Evolutionary conservation across 2,329 filamentous ascomycete genomes (phyloP), one percentile per base, ranked within the genome.

Genomic region (Diplodia mutila): DNA sequence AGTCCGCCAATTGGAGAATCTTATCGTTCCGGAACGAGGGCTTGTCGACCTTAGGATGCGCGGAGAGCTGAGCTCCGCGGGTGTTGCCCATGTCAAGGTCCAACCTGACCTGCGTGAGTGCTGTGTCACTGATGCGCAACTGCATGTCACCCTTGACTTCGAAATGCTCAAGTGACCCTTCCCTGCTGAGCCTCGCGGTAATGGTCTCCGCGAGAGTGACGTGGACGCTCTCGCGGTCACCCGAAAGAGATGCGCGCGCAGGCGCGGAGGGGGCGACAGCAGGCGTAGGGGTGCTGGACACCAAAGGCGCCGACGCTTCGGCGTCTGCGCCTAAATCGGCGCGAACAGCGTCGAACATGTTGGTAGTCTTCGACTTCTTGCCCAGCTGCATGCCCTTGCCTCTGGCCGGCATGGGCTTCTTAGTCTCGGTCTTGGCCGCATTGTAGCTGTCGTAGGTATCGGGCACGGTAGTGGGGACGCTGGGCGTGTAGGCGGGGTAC

Each of bases 381-480:
- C 95, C 95, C 67, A 99, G 85, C 80, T 98, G 94, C 96, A 99
- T 99, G 73, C 95, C 95, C 85, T 99, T 99, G 74, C 93, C 93
- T 82, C 96, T 93, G 69, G 90, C 87, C 61, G 91, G 87, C 75
- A 87, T 77, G 61, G 86, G 82, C 75, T 84, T 87, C 82, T 89
- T 88, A 76, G 88, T 91, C 83, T 97, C 97, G 84, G 97, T 97
- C 88, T 97, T 98, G 81, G 97, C 95, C 1, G 94, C 93, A 80
- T 97, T 94, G 79, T 99, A 99, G 39, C 89, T 91, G 80, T 98
- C 94, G 82, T 96, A 97, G 7, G 91, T 92, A 75, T 95, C 92
- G 65, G 90, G 85, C 71, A 91, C 87, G 67, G 89, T 87, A 54
- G 92, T 88, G 70, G 91, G 90, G 23, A 89, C 84, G 52, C 92